Percentiles rank a stretch among this genome's conserved stretches.
Conservation (phyloP, 805 yeast genomes). For the Debaryomyces tyrocola region DNA sequence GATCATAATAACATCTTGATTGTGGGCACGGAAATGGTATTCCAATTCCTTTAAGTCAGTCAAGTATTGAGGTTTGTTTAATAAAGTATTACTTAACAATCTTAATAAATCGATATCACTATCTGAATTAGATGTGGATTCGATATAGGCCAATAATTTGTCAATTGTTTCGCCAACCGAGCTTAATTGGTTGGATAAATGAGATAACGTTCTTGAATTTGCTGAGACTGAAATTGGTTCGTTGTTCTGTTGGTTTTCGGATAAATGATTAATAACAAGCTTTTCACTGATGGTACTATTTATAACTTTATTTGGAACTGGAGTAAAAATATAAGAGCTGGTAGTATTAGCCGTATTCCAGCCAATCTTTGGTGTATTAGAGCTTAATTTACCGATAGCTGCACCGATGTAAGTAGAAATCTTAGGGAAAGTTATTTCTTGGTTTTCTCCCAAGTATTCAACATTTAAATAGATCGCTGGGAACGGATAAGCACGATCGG, state of each 20-base stretch:
- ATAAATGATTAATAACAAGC: constrained; percentile 51
- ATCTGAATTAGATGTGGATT: constrained; percentile 39
- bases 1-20: constrained; percentile 78
- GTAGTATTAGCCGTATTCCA: constrained; percentile 37
- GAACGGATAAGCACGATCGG: constrained; percentile 67
- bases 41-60: constrained; percentile 53
- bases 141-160: constrained; percentile 48
- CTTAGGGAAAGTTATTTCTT: constrained; percentile 52
- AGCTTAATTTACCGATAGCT: constrained; percentile 53
- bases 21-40: constrained; percentile 63
- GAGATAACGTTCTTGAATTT: constrained; percentile 41
- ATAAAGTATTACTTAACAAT: constrained; percentile 57
- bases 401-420: constrained; percentile 75
- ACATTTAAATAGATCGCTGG: constrained; percentile 81
- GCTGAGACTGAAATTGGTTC: constrained; percentile 29
- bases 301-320: constrained; percentile 65
- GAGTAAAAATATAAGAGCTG: constrained; percentile 65
- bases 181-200: constrained; percentile 46
- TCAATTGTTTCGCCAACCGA: constrained; percentile 50
- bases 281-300: constrained; percentile 57
- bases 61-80: constrained; percentile 50
- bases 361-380: constrained; percentile 24
- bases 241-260: constrained; percentile 32
- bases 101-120: constrained; percentile 64
- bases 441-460: constrained; percentile 49